Base-by-base conservation (phyloP, 257 asterid genomes). In the Plantago major region DNA sequence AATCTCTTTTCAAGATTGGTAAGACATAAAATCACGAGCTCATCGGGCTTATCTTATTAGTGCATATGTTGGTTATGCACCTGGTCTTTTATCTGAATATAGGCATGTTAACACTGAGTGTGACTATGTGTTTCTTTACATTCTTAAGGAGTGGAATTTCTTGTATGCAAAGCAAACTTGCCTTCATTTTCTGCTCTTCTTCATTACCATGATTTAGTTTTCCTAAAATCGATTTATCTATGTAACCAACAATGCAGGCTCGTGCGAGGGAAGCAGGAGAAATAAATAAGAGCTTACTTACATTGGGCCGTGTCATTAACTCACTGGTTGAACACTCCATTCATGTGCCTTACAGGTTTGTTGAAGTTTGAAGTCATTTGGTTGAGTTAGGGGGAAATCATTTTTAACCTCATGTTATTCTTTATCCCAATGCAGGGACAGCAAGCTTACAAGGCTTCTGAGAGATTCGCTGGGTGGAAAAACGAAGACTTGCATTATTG, bases 191-290 rank as follows among this genome's bases (percentile, higher is more conserved):
- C 15, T 52, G 13, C 8, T 2, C 26, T 22, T 22, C 26, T 22
- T 22, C 1, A 22, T 1, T 1, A 2, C 26, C 1, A 22, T 22
- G 15, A 11, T 50, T 19, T 60, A 37, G 33, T 59, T 16, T 58
- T 72, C 11, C 38, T 30, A 1, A 42, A 63, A 55, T 55, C 52
- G 37, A 73, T 63, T 33, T 59, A 26, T 26, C 22, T 18, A 16
- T 50, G 56, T 33, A 17, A 33, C 4, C 6, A n/a, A 52, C 8
- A 13, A 49, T 43, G 47, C 84, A 86, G 96, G 88, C 77, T 46
- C 96, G 95, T 71, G 96, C 96, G 66, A 79, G 96, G 73, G 96
- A 89, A 80, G 96, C 95, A 4, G 96, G 96, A 64, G 95, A 89
- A 74, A 86, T 89, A 74, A 89, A 89, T 74, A 89, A 89, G 80